Evolutionary conservation across 2,329 filamentous ascomycete genomes (phyloP).

Genomic region (Venturia nashicola): DNA sequence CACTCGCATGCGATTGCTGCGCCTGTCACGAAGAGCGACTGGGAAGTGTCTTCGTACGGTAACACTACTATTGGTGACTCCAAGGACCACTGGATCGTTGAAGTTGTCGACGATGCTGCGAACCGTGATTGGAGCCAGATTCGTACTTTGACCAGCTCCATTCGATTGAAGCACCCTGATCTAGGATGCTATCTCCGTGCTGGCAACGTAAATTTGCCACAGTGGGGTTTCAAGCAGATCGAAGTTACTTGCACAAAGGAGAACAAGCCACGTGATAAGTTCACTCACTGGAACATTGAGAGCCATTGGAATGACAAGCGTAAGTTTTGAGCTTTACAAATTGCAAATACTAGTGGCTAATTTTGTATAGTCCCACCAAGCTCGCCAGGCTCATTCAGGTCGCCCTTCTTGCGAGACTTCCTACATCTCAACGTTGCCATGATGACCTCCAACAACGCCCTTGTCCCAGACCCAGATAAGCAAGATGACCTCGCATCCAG

Average conservation of each 20-base stretch:
- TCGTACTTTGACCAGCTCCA: constrained; percentile 83
- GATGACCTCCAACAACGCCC: constrained; percentile 99
- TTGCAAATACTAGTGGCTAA: not conserved
- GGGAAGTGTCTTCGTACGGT: constrained; percentile 91
- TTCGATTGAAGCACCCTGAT: constrained; percentile 71
- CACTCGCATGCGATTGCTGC: constrained; percentile 88
- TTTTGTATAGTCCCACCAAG: constrained; percentile 59
- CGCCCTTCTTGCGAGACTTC: constrained; percentile 94
- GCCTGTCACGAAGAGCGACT: constrained; percentile 76
- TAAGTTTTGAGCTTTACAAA: constrained; percentile 37
- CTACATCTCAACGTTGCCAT: constrained; percentile 97
- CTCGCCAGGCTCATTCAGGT: constrained; percentile 86
- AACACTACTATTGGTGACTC: constrained; percentile 92
- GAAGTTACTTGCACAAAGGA: constrained; percentile 91
- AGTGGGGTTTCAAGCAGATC: constrained; percentile 99
- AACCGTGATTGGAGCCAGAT: constrained; percentile 75
- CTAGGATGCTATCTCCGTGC: constrained; percentile 90
- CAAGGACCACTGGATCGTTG: constrained; percentile 94
- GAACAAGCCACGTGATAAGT: constrained; percentile 84
- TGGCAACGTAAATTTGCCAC: constrained; percentile 89
- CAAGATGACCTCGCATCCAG: constrained; percentile 94
- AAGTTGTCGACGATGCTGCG: constrained; percentile 81
- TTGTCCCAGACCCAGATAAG: constrained; percentile 96
- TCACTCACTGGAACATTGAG: constrained; percentile 99
- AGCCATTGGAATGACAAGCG: constrained; percentile 86